Base-by-base conservation (phyloP, 2,329 filamentous ascomycete species). In the Aspergillus brasiliensis region DNA sequence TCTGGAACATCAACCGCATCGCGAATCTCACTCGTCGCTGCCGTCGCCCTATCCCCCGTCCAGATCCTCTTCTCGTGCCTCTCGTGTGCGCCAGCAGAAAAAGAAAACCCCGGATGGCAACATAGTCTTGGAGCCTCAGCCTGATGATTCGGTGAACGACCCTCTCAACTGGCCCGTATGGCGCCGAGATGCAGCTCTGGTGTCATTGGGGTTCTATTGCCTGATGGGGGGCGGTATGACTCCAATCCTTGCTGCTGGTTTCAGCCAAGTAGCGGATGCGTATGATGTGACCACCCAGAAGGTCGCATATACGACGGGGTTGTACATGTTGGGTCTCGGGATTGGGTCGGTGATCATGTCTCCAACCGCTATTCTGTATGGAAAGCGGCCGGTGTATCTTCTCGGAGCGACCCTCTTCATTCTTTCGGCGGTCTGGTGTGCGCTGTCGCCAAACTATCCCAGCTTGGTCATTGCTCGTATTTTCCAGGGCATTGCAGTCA, bases 201-300 rank as follows among this genome's bases (percentile, higher is more conserved):
- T 96, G 0, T 94, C 90, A 0, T 81, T 98, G 3, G 94, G 94
- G 1, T 89, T 97, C 69, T 97, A 96, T 76, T 97, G 92, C 75
- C 90, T 97, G 87, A 78, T 97, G 17, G 94, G 94, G 57, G 94
- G 94, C 42, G 94, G 94, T 46, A 96, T 96, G 81, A 97, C 93
- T 0, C 91, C 95, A 0, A 81, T 97, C 28, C 83, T 98, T 17
- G 93, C 94, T 0, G 94, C 95, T 8, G 94, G 92, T 11, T 98
- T 97, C 79, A 88, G 87, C 31, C 81, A 96, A 46, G 90, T 98
- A 11, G 89, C 92, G 1, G 64, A 82, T 0, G 84, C 83, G 2
- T 89, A 90, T 71, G 62, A 83, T 61, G 85, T 97, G 21, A 82
- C 85, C 0, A 86, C 90, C 15, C 85, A 91, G 28, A 78, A 84